These are phyloP conservation scores for Zygoascus sp. DNA, from an alignment of 1,139 yeast species.

Conservation along the genomic window DNA sequence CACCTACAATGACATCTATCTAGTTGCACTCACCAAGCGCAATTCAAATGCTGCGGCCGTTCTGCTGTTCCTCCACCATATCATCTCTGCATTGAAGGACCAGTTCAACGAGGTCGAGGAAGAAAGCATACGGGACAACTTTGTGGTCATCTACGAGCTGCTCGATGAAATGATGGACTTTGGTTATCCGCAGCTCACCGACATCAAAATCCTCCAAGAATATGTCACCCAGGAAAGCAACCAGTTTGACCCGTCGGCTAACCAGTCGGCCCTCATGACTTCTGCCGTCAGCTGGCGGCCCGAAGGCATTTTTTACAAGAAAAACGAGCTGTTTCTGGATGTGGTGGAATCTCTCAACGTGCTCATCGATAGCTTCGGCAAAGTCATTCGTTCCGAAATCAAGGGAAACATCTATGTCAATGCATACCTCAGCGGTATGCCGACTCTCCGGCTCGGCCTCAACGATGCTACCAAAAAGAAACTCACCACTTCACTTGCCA, in stretches of 20 bases:
- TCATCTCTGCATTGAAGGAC: constrained; percentile 73
- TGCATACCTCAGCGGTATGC: constrained; percentile 93
- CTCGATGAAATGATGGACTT: constrained; percentile 97
- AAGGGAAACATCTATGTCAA: constrained; percentile 78
- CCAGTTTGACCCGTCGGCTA: constrained; percentile 24
- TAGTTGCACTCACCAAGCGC: constrained; percentile 74
- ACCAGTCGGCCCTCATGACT: constrained; percentile 42
- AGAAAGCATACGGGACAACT: constrained; percentile 90
- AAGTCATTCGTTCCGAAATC: constrained; percentile 79
- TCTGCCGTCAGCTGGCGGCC: constrained; percentile 94
- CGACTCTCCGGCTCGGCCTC: constrained; percentile 81
- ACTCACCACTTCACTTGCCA: neutral
- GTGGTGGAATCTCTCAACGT: constrained; percentile 87
- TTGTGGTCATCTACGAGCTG: constrained; percentile 86
- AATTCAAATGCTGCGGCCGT: constrained; percentile 78
- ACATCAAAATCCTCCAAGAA: constrained; percentile 76
- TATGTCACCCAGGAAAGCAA: constrained; percentile 46
- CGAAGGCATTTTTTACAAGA: constrained; percentile 83
- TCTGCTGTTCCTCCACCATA: constrained; percentile 68
- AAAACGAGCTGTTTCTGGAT: constrained; percentile 95
- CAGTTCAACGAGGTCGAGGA: constrained; percentile 88
- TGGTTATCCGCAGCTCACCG: constrained; percentile 93
- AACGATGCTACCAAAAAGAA: constrained; percentile 47
- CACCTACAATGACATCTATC: constrained; percentile 75
- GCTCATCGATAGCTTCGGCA: constrained; percentile 59